Conservation (phyloP, 225 moss, liverwort and hornwort genomes). For the Pseudisothecium myosuroides region DNA sequence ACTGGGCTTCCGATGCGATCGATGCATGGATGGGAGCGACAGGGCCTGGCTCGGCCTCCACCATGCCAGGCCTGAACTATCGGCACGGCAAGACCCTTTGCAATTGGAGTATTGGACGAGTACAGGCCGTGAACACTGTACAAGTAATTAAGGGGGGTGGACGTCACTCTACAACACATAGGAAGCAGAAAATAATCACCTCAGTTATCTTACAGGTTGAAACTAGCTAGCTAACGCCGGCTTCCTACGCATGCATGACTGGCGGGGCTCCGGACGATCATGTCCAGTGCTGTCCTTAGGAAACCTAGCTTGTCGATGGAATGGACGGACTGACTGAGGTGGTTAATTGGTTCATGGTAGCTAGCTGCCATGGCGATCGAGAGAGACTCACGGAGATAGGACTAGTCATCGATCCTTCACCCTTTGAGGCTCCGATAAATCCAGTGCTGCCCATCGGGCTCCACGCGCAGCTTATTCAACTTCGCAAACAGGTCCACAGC, state of each 20-base stretch:
- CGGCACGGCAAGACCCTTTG: neutral
- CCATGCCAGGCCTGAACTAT: neutral
- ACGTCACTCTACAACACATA: neutral
- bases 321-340: neutral
- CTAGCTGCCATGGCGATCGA: neutral
- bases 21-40: neutral
- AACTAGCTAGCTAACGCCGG: neutral
- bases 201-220: neutral
- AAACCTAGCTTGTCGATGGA: neutral
- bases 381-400: neutral
- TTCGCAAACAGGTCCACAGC: slow-evolving; percentile 83
- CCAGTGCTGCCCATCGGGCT: slow-evolving; percentile 95
- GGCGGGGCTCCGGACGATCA: neutral
- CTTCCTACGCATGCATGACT: neutral
- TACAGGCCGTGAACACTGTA: neutral
- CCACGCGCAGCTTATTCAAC: slow-evolving; percentile 47
- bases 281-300: neutral
- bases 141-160: neutral
- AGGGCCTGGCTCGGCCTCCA: neutral
- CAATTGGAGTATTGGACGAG: neutral
- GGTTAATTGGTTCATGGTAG: neutral
- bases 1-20: neutral
- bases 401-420: neutral
- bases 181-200: neutral
- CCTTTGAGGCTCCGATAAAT: slow-evolving; percentile 13